Conservation (phyloP, 2,329 filamentous ascomycete genomes). For the Sclerotinia borealis region DNA sequence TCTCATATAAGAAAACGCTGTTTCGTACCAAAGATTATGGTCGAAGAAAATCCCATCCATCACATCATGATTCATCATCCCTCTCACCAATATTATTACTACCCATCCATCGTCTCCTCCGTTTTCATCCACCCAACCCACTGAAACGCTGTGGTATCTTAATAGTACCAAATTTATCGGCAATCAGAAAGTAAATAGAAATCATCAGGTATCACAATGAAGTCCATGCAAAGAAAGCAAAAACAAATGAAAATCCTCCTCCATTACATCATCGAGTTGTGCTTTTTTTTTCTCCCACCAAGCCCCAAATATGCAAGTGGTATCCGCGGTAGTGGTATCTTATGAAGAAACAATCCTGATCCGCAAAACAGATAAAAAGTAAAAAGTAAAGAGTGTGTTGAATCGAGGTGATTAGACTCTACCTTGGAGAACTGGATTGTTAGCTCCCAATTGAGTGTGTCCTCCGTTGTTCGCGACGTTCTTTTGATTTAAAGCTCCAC, state of each 20-base stretch:
- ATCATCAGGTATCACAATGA: conserved; percentile 1
- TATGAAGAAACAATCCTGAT: conserved; percentile 10
- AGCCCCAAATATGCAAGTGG: conserved; percentile 10
- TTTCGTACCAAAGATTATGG: neutral
- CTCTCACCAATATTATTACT: neutral
- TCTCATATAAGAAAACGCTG: neutral
- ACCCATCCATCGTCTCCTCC: neutral
- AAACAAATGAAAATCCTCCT: conserved; percentile 8
- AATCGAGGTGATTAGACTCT: neutral
- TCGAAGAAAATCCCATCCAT: neutral
- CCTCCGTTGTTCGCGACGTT: neutral
- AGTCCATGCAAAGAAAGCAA: neutral
- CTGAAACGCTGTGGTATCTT: conserved; percentile 2
- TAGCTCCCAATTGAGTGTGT: conserved; percentile 15
- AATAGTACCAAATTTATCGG: neutral
- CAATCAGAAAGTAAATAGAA: neutral
- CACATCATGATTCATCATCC: conserved; percentile 3
- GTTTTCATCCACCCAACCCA: neutral
- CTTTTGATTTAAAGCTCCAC: neutral
- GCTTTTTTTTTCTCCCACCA: neutral
- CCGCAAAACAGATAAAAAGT: conserved; percentile 7
- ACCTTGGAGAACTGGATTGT: conserved; percentile 16
- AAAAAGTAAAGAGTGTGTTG: neutral
- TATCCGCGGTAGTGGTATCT: conserved; percentile 15
- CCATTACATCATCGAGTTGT: neutral